Evolutionary conservation across 148 eudicot genomes (phyloP), one percentile per base, ranked within the genome.

Genomic region (Rhododendron williamsianum): DNA sequence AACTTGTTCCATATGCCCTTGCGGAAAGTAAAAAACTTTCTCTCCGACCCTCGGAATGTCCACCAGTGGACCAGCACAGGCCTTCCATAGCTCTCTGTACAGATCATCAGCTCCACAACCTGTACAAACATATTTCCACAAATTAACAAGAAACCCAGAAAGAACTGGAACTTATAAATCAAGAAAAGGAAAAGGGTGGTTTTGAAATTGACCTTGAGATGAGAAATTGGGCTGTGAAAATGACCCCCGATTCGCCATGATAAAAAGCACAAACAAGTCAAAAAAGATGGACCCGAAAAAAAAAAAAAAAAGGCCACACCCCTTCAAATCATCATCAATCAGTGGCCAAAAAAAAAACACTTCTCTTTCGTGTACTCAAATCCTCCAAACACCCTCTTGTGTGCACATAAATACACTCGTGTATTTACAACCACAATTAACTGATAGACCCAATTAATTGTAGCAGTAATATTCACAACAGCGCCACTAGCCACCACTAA

Each of bases 1-100:
- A 19, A 96, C 99, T 90, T 96, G 98, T 86, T 96, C 98, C 92
- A 96, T 89, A 84, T 96, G 98, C 27, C 99, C 99, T 89, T 95
- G 99, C 2, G 99, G 99, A 54, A 96, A 96, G 87, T 96, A 96
- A 74, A 88, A 95, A 30, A 96, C 98, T 86, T 89, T 91, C 87
- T 96, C 97, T 25, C 86, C 87, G 18, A 38, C 2, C 41, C 89
- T 87, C 41, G 98, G 99, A 83, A 96, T 88, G 77, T 95, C 96
- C 35, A 95, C 98, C 83, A 94, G 84, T 58, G 99, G 99, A 11
- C 99, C 99, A 2, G 99, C 99, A 91, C 98, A 95, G 3, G 93
- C 95, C 88, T 83, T 93, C 99, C 99, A 96, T 41, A 96, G 90
- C 89, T 96, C 96, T n/a, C 81, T 76, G 83, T 95, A 93, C 90